These are phyloP conservation scores for Tephrocybe sp. DNA, from an alignment of 768 basidiomycete species.

Conservation along the genomic window DNA sequence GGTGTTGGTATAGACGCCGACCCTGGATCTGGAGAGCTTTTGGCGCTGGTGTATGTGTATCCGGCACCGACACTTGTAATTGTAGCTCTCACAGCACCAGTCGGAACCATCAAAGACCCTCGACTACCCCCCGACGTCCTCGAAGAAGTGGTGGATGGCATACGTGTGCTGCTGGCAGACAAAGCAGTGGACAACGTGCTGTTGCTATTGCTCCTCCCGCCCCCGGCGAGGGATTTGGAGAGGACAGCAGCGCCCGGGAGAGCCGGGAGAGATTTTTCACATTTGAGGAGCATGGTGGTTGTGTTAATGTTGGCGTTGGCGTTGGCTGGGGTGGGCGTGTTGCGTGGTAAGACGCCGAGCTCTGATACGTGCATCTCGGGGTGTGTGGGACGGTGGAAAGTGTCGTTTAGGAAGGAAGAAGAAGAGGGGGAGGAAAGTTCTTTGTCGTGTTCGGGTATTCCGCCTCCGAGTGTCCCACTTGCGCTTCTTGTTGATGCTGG, in stretches of 20 bases:
- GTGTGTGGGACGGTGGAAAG: background rate
- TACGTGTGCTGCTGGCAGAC: conserved; percentile 30
- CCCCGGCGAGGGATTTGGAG: too few relatives aligned
- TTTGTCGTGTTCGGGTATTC: too few relatives aligned
- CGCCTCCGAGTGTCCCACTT: too few relatives aligned
- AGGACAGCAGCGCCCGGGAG: background rate
- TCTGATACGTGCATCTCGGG: background rate
- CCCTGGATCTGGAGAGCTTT: background rate
- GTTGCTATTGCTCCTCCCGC: background rate
- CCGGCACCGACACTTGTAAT: background rate
- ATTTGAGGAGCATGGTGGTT: background rate
- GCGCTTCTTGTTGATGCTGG: too few relatives aligned
- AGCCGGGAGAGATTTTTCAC: conserved; percentile 3
- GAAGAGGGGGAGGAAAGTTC: too few relatives aligned
- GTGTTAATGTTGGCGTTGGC: too few relatives aligned
- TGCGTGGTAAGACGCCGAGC: too few relatives aligned
- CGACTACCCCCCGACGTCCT: background rate
- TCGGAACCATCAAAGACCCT: background rate
- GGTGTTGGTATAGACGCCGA: too few relatives aligned
- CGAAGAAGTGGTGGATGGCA: background rate
- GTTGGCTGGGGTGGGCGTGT: too few relatives aligned
- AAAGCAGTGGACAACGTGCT: background rate
- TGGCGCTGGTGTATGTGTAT: background rate
- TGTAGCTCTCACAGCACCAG: background rate
- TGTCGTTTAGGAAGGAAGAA: background rate